Base-by-base conservation (phyloP, 176 grass and related monocot species). In the Carex scoparia region DNA sequence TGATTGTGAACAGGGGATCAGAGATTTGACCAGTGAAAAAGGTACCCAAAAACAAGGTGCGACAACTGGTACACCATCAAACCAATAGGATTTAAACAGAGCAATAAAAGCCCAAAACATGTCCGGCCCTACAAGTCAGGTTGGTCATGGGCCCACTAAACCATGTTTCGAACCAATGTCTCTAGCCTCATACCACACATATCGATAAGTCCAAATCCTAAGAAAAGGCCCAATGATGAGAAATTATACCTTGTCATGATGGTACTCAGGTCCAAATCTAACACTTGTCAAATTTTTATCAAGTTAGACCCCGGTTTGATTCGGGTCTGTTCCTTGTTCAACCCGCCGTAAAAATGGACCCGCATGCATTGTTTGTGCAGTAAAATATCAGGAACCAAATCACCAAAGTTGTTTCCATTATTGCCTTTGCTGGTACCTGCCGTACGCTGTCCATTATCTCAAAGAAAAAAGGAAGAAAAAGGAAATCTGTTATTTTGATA, bases 151-250 rank as follows among this genome's bases (percentile, higher is more conserved):
- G 81, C 48, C 81, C 61, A 83, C 44, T 69, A 13, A 13, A 79
- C 28, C 28, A 79, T 14, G 61, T 83, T 83, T 68, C 14, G 19
- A 65, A 82, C 3, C 32, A 49, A 67, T 68, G 60, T 83, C n/a
- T 12, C 80, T 40, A 68, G 40, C 42, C 61, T 83, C 16, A 62
- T 67, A 54, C 11, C 56, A 53, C n/a, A 64, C 35, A 23, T 74
- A 23, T 74, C 0, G 16, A 74, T 15, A 81, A 44, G 46, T 10
- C 3, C 57, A 51, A 51, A 77, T 30, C 61, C 19, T n/a, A 78
- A 55, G 5, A 35, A 82, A 82, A 69, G 46, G 27, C 81, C 81
- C 81, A 83, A 69, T 83, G 44, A 83, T 67, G 61, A 83, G 59
- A 65, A 69, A 32, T 13, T 28, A 5, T 32, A 19, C 18, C 8